These are phyloP conservation scores for Urochloa ruziziensis DNA, from an alignment of 176 grass and related monocot species.

Conservation along the genomic window DNA sequence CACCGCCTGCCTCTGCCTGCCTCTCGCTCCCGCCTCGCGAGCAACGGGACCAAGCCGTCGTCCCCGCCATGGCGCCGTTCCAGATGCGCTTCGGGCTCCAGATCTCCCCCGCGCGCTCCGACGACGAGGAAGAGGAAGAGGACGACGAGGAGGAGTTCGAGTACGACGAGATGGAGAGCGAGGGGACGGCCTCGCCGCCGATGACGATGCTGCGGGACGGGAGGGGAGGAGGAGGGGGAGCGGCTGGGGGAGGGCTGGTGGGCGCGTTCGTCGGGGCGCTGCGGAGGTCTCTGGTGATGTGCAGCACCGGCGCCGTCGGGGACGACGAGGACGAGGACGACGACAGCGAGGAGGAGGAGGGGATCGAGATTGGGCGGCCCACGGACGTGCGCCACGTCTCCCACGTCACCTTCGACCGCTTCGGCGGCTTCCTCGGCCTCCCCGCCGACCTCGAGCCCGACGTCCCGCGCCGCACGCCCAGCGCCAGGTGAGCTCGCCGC, in stretches of 20 bases:
- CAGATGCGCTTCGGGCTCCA: conserved; percentile 66
- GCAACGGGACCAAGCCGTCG: not conserved
- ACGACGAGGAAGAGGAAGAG: not conserved
- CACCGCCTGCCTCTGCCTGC: not conserved
- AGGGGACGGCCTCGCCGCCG: conserved; percentile 61
- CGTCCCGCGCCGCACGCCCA: conserved; percentile 55
- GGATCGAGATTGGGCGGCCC: conserved; percentile 88
- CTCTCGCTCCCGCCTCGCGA: not conserved
- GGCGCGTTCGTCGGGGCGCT: conserved; percentile 63
- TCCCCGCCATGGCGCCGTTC: conserved; percentile 71
- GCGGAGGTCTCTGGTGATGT: conserved; percentile 92
- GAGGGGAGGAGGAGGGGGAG: not conserved
- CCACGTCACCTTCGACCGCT: conserved; percentile 95
- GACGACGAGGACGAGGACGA: conserved; percentile 28
- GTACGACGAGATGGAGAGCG: conserved; percentile 50
- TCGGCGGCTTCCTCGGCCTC: conserved; percentile 87
- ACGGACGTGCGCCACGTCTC: conserved; percentile 86
- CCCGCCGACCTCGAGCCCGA: conserved; percentile 79
- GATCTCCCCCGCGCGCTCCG: conserved; percentile 48
- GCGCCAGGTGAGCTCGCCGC: conserved; percentile 61
- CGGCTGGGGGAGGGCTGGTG: conserved; percentile 56
- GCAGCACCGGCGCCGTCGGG: conserved; percentile 50
- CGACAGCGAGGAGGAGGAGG: not conserved
- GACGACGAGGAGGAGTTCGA: conserved; percentile 32
- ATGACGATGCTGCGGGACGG: conserved; percentile 34